Base-by-base conservation (phyloP, 768 basidiomycete species). In the Crassisporium funariophilum region DNA sequence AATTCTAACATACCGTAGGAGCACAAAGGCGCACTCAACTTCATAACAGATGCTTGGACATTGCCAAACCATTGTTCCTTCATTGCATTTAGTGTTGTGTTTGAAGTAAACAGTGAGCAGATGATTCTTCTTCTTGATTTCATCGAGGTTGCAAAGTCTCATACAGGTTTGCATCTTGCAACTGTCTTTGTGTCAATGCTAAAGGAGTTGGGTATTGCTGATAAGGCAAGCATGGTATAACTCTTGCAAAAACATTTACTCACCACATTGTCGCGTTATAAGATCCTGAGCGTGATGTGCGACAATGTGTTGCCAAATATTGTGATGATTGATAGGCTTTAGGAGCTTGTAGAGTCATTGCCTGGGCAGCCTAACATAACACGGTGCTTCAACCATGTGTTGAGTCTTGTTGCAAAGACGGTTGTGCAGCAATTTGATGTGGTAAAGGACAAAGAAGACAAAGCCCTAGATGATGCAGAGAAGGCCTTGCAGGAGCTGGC, bases 271-370 rank as follows among this genome's bases (percentile, higher is more conserved):
- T 1, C 23, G 41, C 20, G 4, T 41, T 10, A 40, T 1, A 23
- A 66, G 67, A 51, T 71, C 12, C 55, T 73, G 2, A 54, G 61
- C 9, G 44, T 74, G 3, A 71, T 62, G 2, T 64, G 59, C 29
- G 65, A 75, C 47, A 75, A 75, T 52, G 68, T 68, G 2, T 53
- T 56, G 0, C 46, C 49, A 4, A 76, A 76, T 41, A 62, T 70
- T 45, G 52, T 35, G 0, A 72, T 77, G 67, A 57, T 68, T 0
- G 40, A 50, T 0, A 34, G 55, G 17, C 62, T 76, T 4, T 34
- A 17, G 2, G 16, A 53, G 0, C 42, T 57, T 1, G 7, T 76
- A 0, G 33, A 25, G 0, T 19, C 13, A 0, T 71, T 67, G 35
- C 44, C 47, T 3, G 66, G 67, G 2, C n/a, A 23, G 0, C 41